Evolutionary conservation across 345 rosid species (phyloP).

Genomic region (Citrus sp.): DNA sequence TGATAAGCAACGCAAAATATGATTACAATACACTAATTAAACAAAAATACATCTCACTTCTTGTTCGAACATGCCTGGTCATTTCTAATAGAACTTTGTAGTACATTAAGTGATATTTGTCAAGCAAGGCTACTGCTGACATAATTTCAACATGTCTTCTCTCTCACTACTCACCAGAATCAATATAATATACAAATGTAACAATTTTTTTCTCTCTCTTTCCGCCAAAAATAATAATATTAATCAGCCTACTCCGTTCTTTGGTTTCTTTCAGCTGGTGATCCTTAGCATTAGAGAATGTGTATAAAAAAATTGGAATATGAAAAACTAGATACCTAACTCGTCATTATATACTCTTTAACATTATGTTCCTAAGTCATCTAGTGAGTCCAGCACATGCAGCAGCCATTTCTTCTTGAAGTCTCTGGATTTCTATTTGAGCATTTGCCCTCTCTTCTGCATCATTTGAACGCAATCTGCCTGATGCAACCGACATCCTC

Average conservation of each 20-base stretch:
- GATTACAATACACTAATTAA: background rate
- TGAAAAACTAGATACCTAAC: background rate
- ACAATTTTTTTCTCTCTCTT: background rate
- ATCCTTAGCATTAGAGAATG: background rate
- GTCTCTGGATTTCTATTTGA: slow-evolving; percentile 24
- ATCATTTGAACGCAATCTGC: slow-evolving; percentile 7
- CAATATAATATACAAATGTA: too few species aligned
- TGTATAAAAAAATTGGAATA: background rate
- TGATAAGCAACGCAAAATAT: background rate
- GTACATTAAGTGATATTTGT: background rate
- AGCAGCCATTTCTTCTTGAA: slow-evolving; percentile 17
- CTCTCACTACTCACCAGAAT: too few species aligned
- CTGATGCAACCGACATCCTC: slow-evolving; percentile 15
- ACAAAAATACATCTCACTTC: background rate
- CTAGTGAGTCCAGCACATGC: slow-evolving; percentile 17
- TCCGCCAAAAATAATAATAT: background rate
- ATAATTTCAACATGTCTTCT: background rate
- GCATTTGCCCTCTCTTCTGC: slow-evolving; percentile 24
- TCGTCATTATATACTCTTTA: background rate
- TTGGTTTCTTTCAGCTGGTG: too few species aligned
- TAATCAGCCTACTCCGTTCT: background rate
- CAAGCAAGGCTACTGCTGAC: background rate
- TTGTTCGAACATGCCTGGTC: background rate
- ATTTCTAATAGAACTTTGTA: background rate
- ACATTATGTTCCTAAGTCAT: background rate